Evolutionary conservation across 228 moss, liverwort and hornwort species (phyloP).

Genomic region (Sphagnum magellanicum): DNA sequence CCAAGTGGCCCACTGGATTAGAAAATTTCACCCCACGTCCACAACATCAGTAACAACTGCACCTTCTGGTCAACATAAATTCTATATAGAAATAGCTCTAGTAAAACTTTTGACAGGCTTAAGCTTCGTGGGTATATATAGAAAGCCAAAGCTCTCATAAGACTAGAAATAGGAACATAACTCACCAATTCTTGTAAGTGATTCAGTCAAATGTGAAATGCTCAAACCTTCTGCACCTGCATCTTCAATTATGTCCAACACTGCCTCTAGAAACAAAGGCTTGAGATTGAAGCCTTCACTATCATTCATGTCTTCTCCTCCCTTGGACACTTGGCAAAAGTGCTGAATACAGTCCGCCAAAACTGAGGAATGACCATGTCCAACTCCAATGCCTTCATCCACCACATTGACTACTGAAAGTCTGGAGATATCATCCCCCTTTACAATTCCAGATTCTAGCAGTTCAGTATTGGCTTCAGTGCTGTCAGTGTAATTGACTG

Average conservation of each 20-base stretch:
- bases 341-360: slow-evolving; percentile 50
- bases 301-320: slow-evolving; percentile 10
- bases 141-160: neutral
- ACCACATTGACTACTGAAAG: neutral
- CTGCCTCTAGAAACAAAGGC: slow-evolving; percentile 36
- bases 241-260: slow-evolving; percentile 46
- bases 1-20: slow-evolving; percentile 1
- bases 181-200: slow-evolving; percentile 23
- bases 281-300: slow-evolving; percentile 14
- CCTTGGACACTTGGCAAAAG: slow-evolving; percentile 21
- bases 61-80: no score
- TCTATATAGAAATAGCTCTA: no score
- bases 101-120: no score
- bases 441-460: neutral
- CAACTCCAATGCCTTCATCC: neutral
- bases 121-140: no score
- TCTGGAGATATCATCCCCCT: neutral
- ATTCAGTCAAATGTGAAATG: slow-evolving; percentile 26
- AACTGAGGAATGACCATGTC: slow-evolving; percentile 15
- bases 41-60: neutral
- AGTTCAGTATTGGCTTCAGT: neutral
- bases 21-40: neutral
- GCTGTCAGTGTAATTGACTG: neutral
- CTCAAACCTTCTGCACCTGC: slow-evolving; percentile 73
- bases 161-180: neutral